phyloP scores from a whole-genome alignment of 495 filamentous ascomycete genomes.

The Tuber calosporum region DNA sequence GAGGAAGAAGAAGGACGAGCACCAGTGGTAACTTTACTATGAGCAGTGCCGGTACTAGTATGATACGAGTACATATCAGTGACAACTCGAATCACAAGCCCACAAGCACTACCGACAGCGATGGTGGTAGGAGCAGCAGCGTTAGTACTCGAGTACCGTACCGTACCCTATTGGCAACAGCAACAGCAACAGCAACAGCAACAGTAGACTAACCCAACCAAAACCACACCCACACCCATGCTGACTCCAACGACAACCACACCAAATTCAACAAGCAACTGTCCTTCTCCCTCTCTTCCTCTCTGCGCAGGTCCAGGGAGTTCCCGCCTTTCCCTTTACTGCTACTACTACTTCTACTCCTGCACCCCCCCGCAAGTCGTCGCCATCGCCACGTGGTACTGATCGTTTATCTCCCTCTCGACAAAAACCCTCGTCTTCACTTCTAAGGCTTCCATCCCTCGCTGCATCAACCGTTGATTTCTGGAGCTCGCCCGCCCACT shows the following conservation, averaged over 20 bases:
- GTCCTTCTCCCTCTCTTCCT: background rate
- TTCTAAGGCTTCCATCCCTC: conserved; percentile 26
- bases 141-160: background rate
- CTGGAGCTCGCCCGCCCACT: conserved; percentile 11
- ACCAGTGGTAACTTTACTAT: background rate
- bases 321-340: conserved; percentile 38
- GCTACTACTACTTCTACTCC: conserved; percentile 28
- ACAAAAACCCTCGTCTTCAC: conserved; percentile 38
- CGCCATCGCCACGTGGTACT: conserved; percentile 42
- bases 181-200: background rate
- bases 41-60: background rate
- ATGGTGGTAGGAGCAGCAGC: background rate
- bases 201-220: background rate
- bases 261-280: background rate
- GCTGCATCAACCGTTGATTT: conserved; percentile 8
- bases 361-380: conserved; percentile 40
- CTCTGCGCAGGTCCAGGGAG: conserved; percentile 30
- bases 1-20: background rate
- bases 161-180: background rate
- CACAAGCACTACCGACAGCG: background rate
- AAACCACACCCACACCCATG: background rate
- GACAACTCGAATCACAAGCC: background rate
- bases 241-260: background rate
- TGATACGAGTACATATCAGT: no score
- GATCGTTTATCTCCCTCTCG: conserved; percentile 42